Percentiles rank a stretch among this genome's conserved stretches.
These are phyloP conservation scores for Alloteropsis angusta DNA, from an alignment of 202 grass and related monocot species.

Conservation along the genomic window DNA sequence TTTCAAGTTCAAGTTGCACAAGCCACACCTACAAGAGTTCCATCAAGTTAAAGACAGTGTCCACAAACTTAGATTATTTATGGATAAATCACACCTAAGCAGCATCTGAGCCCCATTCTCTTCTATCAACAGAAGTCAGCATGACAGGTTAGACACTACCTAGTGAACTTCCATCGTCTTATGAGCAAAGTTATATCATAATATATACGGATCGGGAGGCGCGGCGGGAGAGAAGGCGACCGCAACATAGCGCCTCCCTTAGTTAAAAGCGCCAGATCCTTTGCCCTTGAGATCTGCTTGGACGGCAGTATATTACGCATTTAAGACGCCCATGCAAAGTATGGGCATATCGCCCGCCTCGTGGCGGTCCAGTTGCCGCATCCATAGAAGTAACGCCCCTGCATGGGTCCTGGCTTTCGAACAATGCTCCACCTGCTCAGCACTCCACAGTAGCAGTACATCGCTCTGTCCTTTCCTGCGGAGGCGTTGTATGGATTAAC, in stretches of 20 bases:
- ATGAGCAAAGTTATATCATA: conserved; percentile 42
- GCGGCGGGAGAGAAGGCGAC: neutral
- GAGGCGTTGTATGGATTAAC: conserved; percentile 29
- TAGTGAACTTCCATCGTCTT: conserved; percentile 39
- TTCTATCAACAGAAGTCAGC: conserved; percentile 77
- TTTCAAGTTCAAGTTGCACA: conserved; percentile 28
- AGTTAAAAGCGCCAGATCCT: conserved; percentile 32
- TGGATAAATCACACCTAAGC: conserved; percentile 60
- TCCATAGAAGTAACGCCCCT: conserved; percentile 81
- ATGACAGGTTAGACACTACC: conserved; percentile 68
- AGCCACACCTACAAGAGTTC: conserved; percentile 43
- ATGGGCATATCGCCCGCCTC: conserved; percentile 62
- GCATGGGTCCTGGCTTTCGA: conserved; percentile 68
- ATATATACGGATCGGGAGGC: conserved; percentile 46
- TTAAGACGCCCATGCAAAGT: conserved; percentile 65
- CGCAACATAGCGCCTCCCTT: conserved; percentile 24
- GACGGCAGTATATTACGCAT: neutral
- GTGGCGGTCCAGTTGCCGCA: conserved; percentile 79
- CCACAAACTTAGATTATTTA: conserved; percentile 71
- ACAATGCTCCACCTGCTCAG: conserved; percentile 55
- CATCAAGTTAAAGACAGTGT: conserved; percentile 51
- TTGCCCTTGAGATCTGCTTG: conserved; percentile 22
- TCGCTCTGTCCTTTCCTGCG: conserved; percentile 28
- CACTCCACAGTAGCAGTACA: conserved; percentile 70
- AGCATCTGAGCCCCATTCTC: conserved; percentile 80